Percentiles rank a stretch among this genome's conserved stretches.
Evolutionary conservation across 768 basidiomycete species (phyloP).

Genomic region (Trametes gibbosa): DNA sequence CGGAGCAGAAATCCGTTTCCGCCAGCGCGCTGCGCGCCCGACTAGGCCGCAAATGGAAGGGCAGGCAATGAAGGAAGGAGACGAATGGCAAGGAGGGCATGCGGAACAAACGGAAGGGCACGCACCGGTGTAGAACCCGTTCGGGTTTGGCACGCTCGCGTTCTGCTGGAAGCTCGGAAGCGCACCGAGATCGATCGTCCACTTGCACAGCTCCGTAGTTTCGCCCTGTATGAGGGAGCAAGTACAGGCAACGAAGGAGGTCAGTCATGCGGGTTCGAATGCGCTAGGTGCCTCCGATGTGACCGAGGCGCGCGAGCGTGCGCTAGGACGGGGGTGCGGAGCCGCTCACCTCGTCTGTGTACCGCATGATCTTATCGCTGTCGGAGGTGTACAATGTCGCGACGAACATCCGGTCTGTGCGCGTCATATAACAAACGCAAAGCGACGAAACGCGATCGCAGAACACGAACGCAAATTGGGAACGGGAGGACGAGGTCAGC

Average conservation of each 20-base stretch:
- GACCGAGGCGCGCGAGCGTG: conserved; percentile 14
- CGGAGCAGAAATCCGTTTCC: neutral
- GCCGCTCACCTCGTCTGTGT: conserved; percentile 66
- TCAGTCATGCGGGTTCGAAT: neutral
- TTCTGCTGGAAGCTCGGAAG: conserved; percentile 78
- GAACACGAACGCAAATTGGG: neutral
- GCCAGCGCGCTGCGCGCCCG: neutral
- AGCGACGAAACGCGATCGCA: neutral
- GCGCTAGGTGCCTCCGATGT: conserved; percentile 19
- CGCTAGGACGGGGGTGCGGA: conserved; percentile 1
- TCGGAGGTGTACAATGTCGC: conserved; percentile 82
- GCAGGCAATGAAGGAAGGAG: neutral
- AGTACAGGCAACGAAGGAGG: neutral
- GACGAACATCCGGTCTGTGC: conserved; percentile 70
- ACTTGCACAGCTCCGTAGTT: conserved; percentile 72
- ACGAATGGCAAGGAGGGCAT: neutral
- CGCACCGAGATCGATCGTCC: conserved; percentile 81
- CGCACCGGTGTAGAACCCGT: conserved; percentile 80
- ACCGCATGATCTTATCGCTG: conserved; percentile 72
- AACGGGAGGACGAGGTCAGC: neutral
- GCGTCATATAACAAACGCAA: neutral
- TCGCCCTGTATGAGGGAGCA: conserved; percentile 48
- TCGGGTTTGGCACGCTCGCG: conserved; percentile 49
- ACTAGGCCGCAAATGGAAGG: neutral
- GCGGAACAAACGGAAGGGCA: neutral